Base-by-base conservation (phyloP, 176 grass and related monocot genomes). In the Guadua angustifolia region DNA sequence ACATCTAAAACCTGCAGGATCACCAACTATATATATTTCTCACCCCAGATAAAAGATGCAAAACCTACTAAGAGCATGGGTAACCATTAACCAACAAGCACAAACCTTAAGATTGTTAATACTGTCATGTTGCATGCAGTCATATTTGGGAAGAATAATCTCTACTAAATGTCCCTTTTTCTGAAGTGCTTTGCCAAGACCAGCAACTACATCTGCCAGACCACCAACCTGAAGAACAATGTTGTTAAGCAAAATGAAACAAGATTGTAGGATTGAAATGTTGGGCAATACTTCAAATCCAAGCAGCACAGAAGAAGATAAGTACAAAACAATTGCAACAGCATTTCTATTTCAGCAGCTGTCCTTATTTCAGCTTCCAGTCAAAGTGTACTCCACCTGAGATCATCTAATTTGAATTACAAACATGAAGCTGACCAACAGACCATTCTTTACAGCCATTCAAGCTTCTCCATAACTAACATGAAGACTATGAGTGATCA, bases 111-210 rank as follows among this genome's bases (percentile, higher is more conserved):
- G 90, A 88, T 93, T 90, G 79, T 68, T 63, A 69, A 98, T 77
- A 75, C 70, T 84, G 49, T 90, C 87, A 85, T 84, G 39, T 69
- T 91, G 87, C 92, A 98, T 98, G 89, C 95, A 98, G 79, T 98
- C 95, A 71, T 98, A 98, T 89, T 95, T 98, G 19, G 95, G 95
- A 84, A 98, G 84, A 81, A 98, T 87, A 73, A 98, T 88, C 92
- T 98, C 95, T 46, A 98, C 95, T 63, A 93, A 76, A 74, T 98
- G 91, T 2, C 92, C 95, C 45, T 88, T 98, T 73, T 67, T 89
- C 77, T 98, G 92, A 33, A 98, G 88, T 86, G 95, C 89, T 85
- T 98, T 98, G 50, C 89, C 77, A 50, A 98, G 92, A 78, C 95
- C 95, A 79, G 92, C 90, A 62, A 98, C 82, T 79, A 98, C 95